Conservation (phyloP, 148 eudicot species). For the Agrostemma githago region DNA sequence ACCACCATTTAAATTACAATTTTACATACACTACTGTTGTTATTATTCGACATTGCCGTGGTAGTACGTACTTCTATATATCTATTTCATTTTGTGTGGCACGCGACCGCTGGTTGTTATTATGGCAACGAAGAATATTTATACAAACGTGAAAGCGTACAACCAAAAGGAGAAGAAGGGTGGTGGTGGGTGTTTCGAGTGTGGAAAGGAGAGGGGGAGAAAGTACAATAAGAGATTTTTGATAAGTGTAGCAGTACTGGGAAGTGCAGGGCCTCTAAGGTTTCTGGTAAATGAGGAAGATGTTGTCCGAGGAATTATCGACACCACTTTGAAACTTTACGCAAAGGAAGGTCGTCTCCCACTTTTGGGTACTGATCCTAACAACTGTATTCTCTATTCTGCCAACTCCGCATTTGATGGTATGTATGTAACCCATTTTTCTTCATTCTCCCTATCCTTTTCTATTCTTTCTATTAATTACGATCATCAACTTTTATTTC, state of each 20-base stretch:
- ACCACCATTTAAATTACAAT: background rate
- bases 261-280: constrained; percentile 51
- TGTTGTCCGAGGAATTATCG: constrained; percentile 28
- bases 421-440: background rate
- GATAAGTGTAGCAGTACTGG: constrained; percentile 38
- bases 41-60: background rate
- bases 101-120: background rate
- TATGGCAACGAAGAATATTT: background rate
- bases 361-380: constrained; percentile 33
- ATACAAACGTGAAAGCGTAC: background rate
- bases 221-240: constrained; percentile 28
- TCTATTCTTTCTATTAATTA: too few relatives aligned
- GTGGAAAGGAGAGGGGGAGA: background rate
- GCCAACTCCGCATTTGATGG: constrained; percentile 37
- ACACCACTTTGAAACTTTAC: constrained; percentile 34
- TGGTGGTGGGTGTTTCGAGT: constrained; percentile 18
- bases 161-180: constrained; percentile 10
- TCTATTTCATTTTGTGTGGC: background rate
- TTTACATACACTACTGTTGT: background rate
- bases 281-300: constrained; percentile 41
- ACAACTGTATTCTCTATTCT: constrained; percentile 34
- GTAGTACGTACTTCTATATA: too few relatives aligned
- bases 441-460: background rate
- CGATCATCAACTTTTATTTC: too few relatives aligned
- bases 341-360: constrained; percentile 52